A percentile compares a stretch with the other conserved stretches of the same genome.
Evolutionary conservation across 371 early-diverging fungal genomes (phyloP).

Genomic region (Furculomyces boomerangus): DNA sequence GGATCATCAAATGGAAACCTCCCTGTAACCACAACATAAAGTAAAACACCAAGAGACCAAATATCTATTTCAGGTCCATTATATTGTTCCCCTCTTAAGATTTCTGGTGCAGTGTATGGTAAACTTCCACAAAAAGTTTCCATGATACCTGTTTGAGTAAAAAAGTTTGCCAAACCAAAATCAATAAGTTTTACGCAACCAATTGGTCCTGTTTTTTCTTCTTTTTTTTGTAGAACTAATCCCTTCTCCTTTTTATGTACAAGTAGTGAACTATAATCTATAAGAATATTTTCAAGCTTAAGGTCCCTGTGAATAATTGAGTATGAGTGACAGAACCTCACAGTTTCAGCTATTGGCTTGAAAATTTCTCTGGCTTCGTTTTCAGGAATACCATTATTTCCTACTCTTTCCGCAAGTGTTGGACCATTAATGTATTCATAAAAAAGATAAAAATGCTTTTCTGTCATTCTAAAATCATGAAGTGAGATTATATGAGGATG

Average conservation of each 20-base stretch:
- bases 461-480: constrained; percentile 36
- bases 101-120: constrained; percentile 73
- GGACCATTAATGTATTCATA: constrained; percentile 63
- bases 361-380: constrained; percentile 51
- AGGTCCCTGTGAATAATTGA: constrained; percentile 57
- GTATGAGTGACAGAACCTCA: constrained; percentile 41
- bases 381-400: constrained; percentile 46
- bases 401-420: constrained; percentile 60
- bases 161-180: constrained; percentile 79
- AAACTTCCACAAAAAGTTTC: constrained; percentile 70
- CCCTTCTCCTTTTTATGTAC: not conserved
- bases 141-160: constrained; percentile 36
- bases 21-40: constrained; percentile 71
- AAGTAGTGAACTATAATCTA: constrained; percentile 29
- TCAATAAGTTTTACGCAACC: constrained; percentile 46
- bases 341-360: constrained; percentile 64
- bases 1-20: constrained; percentile 60
- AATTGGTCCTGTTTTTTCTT: not conserved
- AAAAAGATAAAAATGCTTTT: constrained; percentile 63
- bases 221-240: not conserved
- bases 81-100: constrained; percentile 63
- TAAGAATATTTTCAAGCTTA: constrained; percentile 83
- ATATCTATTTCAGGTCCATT: constrained; percentile 80
- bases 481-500: constrained; percentile 27
- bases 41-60: constrained; percentile 80